Evolutionary conservation across 306 rosid genomes (phyloP).

Genomic region (Trifolium pratense): DNA sequence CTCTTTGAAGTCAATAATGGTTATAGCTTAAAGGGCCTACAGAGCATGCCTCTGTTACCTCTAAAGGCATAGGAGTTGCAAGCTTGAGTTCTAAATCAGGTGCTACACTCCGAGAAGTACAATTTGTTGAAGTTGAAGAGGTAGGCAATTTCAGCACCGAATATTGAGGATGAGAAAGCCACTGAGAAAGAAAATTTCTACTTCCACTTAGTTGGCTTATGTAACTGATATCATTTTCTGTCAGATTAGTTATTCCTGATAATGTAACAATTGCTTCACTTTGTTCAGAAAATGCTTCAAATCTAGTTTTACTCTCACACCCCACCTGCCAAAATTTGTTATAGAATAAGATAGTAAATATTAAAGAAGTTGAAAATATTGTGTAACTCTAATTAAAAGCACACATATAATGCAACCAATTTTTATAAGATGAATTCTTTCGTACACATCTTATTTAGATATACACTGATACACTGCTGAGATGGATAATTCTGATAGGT

Average conservation of each 20-base stretch:
- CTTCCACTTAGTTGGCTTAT: not conserved
- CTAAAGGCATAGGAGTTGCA: conserved; percentile 54
- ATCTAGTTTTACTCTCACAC: conserved; percentile 6
- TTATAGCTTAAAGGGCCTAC: conserved; percentile 15
- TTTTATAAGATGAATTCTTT: not conserved
- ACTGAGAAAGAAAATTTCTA: conserved; percentile 6
- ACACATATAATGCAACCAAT: not conserved
- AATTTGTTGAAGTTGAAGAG: conserved; percentile 30
- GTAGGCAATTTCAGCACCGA: conserved; percentile 34
- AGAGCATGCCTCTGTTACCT: conserved; percentile 34
- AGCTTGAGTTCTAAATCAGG: conserved; percentile 82
- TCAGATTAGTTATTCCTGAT: not conserved
- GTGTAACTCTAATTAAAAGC: not conserved
- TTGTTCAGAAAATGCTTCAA: conserved; percentile 4
- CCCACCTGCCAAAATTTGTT: conserved; percentile 17
- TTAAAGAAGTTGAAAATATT: not conserved
- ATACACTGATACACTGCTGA: too few species aligned
- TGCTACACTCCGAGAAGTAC: conserved; percentile 1
- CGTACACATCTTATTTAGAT: too few species aligned
- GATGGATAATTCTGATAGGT: too few species aligned
- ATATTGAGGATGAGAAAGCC: conserved; percentile 26
- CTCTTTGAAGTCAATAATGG: not conserved
- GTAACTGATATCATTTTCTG: not conserved
- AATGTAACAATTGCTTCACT: conserved; percentile 27
- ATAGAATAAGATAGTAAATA: not conserved